Conservation (phyloP, 2,329 filamentous ascomycete genomes). For the Xylaria sp. region DNA sequence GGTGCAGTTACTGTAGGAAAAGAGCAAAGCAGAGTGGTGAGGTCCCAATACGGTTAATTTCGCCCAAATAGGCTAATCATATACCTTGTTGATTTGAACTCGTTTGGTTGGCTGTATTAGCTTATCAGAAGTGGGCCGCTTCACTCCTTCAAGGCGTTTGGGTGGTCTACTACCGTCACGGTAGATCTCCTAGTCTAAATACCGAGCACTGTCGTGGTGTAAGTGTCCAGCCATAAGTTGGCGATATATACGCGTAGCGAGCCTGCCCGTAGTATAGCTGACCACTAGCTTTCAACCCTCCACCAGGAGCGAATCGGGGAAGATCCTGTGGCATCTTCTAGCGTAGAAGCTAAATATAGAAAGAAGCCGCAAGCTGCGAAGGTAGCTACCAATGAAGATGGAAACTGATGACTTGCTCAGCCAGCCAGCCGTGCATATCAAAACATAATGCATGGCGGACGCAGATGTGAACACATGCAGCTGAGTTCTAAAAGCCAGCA, state of each 20-base stretch:
- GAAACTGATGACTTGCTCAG: not conserved
- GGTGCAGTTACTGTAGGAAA: too few relatives aligned
- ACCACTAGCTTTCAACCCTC: not conserved
- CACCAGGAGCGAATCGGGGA: not conserved
- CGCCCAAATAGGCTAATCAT: conserved; percentile 12
- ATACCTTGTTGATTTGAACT: not conserved
- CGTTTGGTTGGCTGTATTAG: not conserved
- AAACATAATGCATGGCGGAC: not conserved
- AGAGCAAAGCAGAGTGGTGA: not conserved
- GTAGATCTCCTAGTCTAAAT: too few relatives aligned
- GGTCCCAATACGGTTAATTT: conserved; percentile 7
- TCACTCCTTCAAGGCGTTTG: not conserved
- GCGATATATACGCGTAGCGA: too few relatives aligned
- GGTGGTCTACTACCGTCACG: too few relatives aligned
- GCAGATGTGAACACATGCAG: not conserved
- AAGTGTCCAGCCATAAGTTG: too few relatives aligned
- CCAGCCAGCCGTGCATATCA: not conserved
- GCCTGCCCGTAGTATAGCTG: not conserved
- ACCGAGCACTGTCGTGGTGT: too few relatives aligned
- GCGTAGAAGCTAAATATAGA: not conserved
- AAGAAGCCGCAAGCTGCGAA: not conserved
- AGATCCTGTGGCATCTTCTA: not conserved
- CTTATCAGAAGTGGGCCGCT: not conserved
- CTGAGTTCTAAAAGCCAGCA: not conserved
- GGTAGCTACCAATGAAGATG: not conserved